Evolutionary conservation across 345 rosid genomes (phyloP), one percentile per base, ranked within the genome.

Genomic region (Arabis hirsuta): DNA sequence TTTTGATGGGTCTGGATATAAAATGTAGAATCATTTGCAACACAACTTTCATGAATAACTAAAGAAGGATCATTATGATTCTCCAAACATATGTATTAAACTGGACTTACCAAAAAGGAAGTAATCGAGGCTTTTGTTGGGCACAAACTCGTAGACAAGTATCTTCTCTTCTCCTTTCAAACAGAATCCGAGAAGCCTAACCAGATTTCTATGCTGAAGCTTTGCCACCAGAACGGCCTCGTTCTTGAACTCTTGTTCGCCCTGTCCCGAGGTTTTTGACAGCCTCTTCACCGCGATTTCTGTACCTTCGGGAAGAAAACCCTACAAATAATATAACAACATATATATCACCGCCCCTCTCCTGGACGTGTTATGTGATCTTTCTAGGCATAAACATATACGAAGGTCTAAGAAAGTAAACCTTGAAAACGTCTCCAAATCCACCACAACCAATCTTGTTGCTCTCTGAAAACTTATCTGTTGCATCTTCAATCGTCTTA

Each of bases 161-260:
- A 65, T 22, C 16, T 65, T 65, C 12, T 51, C 70, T 38, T 20
- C 47, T 38, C 36, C 26, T 65, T 51, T 38, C 36, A 24, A 9
- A 16, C 24, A 51, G 38, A 51, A 65, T 7, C 70, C 70, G 3
- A 65, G 38, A 24, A 65, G 70, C 47, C 70, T 24, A 22, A 65
- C 59, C 7, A 65, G 70, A 7, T 65, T 65, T 10, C 58, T 7
- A 16, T 65, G 70, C 27, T 65, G 70, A 27, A 65, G 70, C 9
- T 39, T 65, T 9, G 59, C 58, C 10, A 65, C 70, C 5, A 65
- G 38, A 65, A 51, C 70, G 27, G 58, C 70, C 48, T 65, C 69
- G 7, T 41, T 65, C 44, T 36, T 65, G 31, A 65, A 65, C 57
- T 65, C 70, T 39, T 9, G n/a, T 13, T 32, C n/a, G 8, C 70